These are phyloP conservation scores for Saturnispora serradocipensis DNA, from an alignment of 805 yeast genomes.

Conservation along the genomic window DNA sequence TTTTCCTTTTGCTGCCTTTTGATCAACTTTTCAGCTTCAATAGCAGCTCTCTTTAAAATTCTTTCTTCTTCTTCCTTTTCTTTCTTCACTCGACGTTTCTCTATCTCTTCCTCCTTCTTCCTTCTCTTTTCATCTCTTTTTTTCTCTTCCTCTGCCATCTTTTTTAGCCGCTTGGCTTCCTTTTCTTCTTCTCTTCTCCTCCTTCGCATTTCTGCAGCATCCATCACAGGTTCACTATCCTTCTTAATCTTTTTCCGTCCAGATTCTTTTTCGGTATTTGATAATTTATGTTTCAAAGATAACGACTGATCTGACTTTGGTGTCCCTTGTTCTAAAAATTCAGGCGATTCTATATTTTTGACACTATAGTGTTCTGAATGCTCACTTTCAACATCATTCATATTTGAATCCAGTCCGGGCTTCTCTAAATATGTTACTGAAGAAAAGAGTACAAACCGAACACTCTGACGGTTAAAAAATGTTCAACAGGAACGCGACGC, in stretches of 20 bases:
- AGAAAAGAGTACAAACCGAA: neutral
- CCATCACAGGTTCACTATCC: neutral
- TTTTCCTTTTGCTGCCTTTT: slow-evolving; percentile 20
- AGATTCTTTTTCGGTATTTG: neutral
- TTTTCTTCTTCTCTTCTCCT: slow-evolving; percentile 1
- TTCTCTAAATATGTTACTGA: neutral
- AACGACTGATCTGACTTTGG: neutral
- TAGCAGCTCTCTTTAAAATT: slow-evolving; percentile 9
- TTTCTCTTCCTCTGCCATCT: slow-evolving; percentile 10
- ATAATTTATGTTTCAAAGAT: neutral
- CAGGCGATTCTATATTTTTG: neutral
- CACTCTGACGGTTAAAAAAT: neutral
- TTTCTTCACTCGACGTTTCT: slow-evolving; percentile 10
- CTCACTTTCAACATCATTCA: neutral
- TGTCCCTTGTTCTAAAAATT: neutral
- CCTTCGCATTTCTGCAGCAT: neutral
- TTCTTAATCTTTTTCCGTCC: neutral
- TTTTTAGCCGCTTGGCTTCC: slow-evolving; percentile 1
- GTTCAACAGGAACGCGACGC: slow-evolving; percentile 1
- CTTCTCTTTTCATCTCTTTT: slow-evolving; percentile 5
- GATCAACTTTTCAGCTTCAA: slow-evolving; percentile 10
- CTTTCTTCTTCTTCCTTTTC: slow-evolving; percentile 13
- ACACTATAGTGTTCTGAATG: neutral
- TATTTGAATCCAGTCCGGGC: neutral
- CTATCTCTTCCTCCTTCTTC: slow-evolving; percentile 9